These are phyloP conservation scores for Orbilia oligospora DNA, from an alignment of 2,329 filamentous ascomycete species.

Conservation along the genomic window DNA sequence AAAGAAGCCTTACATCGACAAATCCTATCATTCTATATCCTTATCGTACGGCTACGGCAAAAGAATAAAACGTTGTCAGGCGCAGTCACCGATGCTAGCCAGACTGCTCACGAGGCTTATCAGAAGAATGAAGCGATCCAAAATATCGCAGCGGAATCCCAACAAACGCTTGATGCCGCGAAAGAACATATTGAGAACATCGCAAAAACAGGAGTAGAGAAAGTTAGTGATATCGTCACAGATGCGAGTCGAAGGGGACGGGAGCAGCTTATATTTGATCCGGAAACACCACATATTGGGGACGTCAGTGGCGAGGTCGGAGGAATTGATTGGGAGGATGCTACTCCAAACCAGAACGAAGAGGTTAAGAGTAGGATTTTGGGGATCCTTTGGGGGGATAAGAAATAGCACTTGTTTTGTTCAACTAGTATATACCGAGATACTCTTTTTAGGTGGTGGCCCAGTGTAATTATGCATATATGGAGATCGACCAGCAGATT, in stretches of 20 bases:
- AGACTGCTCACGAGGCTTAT: background rate
- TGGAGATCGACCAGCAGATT: no score
- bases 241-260: background rate
- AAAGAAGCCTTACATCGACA: constrained; percentile 83
- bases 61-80: constrained; percentile 11
- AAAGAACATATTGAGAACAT: background rate
- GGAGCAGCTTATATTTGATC: constrained; percentile 5
- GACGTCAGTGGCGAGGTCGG: constrained; percentile 45
- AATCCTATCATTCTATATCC: constrained; percentile 80
- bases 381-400: constrained; percentile 1
- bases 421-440: no score
- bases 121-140: background rate
- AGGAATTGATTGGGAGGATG: constrained; percentile 43
- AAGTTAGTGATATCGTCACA: background rate
- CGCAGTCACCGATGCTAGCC: background rate
- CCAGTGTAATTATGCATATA: no score
- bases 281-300: constrained; percentile 26
- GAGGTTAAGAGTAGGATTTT: background rate
- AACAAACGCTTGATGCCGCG: background rate
- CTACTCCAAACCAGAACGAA: background rate
- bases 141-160: background rate
- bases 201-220: background rate
- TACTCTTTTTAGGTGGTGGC: no score
- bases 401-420: background rate
- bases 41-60: constrained; percentile 69